Evolutionary conservation across 2,329 filamentous ascomycete genomes (phyloP).

Genomic region (Ceratocystiopsis sp.): DNA sequence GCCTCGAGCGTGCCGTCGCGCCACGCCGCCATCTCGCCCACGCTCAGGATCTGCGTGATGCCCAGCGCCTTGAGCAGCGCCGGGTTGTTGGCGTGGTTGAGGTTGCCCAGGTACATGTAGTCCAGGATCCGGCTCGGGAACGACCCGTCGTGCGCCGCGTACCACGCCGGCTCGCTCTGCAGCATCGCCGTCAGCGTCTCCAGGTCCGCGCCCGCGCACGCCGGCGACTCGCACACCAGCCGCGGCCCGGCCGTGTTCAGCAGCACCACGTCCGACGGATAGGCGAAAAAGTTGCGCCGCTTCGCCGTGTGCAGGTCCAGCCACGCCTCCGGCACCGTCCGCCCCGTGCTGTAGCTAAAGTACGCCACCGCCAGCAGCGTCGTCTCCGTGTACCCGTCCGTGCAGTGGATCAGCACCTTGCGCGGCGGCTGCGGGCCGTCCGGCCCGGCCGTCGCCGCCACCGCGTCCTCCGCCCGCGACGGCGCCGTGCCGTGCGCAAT

Average conservation of each 20-base stretch:
- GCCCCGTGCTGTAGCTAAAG: slow-evolving; percentile 77
- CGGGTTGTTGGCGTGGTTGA: slow-evolving; percentile 87
- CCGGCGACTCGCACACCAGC: slow-evolving; percentile 55
- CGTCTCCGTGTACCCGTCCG: slow-evolving; percentile 91
- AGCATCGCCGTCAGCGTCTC: slow-evolving; percentile 35
- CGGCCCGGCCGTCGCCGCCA: slow-evolving; percentile 36
- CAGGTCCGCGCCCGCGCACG: slow-evolving; percentile 28
- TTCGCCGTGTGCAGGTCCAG: slow-evolving; percentile 64
- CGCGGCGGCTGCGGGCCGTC: slow-evolving; percentile 20
- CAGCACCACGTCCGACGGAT: slow-evolving; percentile 73
- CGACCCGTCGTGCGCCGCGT: slow-evolving; percentile 71
- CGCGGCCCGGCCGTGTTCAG: slow-evolving; percentile 61
- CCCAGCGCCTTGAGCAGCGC: slow-evolving; percentile 63
- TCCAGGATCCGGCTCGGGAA: slow-evolving; percentile 76
- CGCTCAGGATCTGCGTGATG: slow-evolving; percentile 75
- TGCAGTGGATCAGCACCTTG: slow-evolving; percentile 79
- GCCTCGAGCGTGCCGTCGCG: slow-evolving; percentile 47
- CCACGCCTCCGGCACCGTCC: slow-evolving; percentile 73
- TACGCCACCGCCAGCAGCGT: slow-evolving; percentile 82
- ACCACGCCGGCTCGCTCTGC: slow-evolving; percentile 57
- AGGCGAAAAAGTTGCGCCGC: slow-evolving; percentile 88
- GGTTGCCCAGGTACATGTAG: slow-evolving; percentile 92
- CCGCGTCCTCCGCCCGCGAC: slow-evolving; percentile 24
- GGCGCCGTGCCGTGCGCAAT: slow-evolving; percentile 48
- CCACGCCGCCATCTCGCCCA: slow-evolving; percentile 82